These are phyloP conservation scores for Hyparrhenia diplandra DNA, from an alignment of 176 grass and related monocot genomes.

Conservation along the genomic window DNA sequence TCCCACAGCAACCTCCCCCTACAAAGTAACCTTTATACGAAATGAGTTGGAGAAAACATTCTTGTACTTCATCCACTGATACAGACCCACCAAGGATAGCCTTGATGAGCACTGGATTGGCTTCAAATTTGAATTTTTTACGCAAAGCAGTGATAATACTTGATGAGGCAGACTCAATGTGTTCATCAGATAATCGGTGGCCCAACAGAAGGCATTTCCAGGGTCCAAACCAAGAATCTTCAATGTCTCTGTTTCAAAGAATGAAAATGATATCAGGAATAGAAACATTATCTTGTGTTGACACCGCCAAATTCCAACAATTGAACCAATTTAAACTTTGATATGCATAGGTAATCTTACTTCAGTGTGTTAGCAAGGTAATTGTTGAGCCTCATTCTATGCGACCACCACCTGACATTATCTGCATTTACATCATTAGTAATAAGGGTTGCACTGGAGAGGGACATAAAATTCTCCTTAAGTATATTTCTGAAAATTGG, in stretches of 20 bases:
- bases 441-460: slow-evolving; percentile 30
- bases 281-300: not conserved
- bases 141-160: slow-evolving; percentile 47
- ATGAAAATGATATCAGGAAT: slow-evolving; percentile 12
- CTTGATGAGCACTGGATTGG: slow-evolving; percentile 49
- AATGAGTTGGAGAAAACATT: slow-evolving; percentile 63
- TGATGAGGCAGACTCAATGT: slow-evolving; percentile 28
- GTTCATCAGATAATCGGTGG: slow-evolving; percentile 28
- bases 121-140: slow-evolving; percentile 30
- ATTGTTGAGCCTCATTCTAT: slow-evolving; percentile 65
- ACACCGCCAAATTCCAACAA: slow-evolving; percentile 2
- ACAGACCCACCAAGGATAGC: slow-evolving; percentile 56
- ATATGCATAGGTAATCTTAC: slow-evolving; percentile 44
- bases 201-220: slow-evolving; percentile 90
- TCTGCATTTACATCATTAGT: slow-evolving; percentile 41
- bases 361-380: slow-evolving; percentile 54
- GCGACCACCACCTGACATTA: slow-evolving; percentile 50
- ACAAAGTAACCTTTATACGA: slow-evolving; percentile 72
- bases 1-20: slow-evolving; percentile 58
- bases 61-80: slow-evolving; percentile 59
- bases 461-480: slow-evolving; percentile 67
- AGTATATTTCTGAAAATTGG: slow-evolving; percentile 69
- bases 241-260: slow-evolving; percentile 55
- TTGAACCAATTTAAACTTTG: slow-evolving; percentile 19
- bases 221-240: slow-evolving; percentile 83